Base-by-base conservation (phyloP, 495 filamentous ascomycete genomes). In the Aspergillus asperescens region DNA sequence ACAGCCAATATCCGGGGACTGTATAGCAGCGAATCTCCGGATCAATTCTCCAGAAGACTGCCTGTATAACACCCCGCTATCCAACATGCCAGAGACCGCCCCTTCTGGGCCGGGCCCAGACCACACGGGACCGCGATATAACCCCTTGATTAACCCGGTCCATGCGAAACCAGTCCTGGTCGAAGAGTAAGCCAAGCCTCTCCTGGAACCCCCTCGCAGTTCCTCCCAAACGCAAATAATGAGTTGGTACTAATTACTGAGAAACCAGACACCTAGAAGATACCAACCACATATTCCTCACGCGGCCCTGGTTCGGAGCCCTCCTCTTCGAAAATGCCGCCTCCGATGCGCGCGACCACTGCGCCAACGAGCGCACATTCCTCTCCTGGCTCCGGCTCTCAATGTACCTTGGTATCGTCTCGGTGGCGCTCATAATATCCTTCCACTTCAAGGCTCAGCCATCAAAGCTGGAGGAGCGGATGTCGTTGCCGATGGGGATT, bases 321-420 rank as follows among this genome's bases (percentile, higher is more conserved):
- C 76, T 97, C 13, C 77, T 99, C 32, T 95, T 99, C 69, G 85
- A 92, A 53, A 99, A 99, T 58, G 75, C 80, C 37, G 79, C 80
- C 49, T 91, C 87, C 47, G 94, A 99, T 69, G 92, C 90, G 18
- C 83, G 93, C 28, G 77, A 81, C 54, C 77, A 79, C 67, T 77
- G 72, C 57, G 78, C 78, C 24, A 80, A 79, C 44, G 78, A 81
- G 57, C 75, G 78, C 38, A 81, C 87, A 16, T 98, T 97, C 63
- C 85, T 98, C 45, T 96, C 94, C 16, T 96, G 91, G 81, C 84
- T 98, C 4, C 84, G 93, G 3, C 81, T 98, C 5, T 85, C 87
- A 15, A 81, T 96, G 60, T 96, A 95, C 73, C 86, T 98, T 76
- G 80, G 89, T 48, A 74, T 98, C 27, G 92, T 97, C 16, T 81